These are phyloP conservation scores for Keithomyces neogunnii DNA, from an alignment of 2,329 filamentous ascomycete species.

Conservation along the genomic window DNA sequence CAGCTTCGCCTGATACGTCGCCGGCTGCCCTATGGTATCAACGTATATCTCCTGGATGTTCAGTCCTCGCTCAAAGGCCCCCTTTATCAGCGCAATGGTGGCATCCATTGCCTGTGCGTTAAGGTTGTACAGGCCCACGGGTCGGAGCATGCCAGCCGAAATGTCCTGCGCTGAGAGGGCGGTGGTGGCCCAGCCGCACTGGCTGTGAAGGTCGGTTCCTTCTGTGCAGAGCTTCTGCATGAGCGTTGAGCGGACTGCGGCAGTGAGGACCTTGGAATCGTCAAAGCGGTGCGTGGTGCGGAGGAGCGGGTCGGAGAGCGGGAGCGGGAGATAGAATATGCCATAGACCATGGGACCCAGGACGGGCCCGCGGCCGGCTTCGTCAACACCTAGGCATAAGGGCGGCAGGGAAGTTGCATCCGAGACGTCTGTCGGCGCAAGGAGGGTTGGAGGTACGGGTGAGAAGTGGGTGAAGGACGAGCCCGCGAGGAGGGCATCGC, in stretches of 20 bases:
- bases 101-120: constrained; percentile 95
- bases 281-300: constrained; percentile 78
- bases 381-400: constrained; percentile 82
- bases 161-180: constrained; percentile 81
- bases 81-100: constrained; percentile 72
- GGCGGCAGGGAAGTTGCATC: constrained; percentile 25
- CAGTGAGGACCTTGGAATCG: constrained; percentile 87
- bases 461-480: constrained; percentile 67
- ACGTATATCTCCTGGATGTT: constrained; percentile 87
- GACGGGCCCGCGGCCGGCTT: constrained; percentile 90
- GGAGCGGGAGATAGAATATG: constrained; percentile 66
- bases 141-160: constrained; percentile 65
- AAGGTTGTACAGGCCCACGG: constrained; percentile 67
- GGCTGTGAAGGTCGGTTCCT: constrained; percentile 34
- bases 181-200: constrained; percentile 76
- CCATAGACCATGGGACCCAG: constrained; percentile 72
- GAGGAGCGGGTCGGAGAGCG: constrained; percentile 63
- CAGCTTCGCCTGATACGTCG: constrained; percentile 74
- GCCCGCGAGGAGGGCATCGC: constrained; percentile 48
- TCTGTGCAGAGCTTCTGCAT: constrained; percentile 62
- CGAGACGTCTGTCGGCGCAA: constrained; percentile 26
- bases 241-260: constrained; percentile 66
- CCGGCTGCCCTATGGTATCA: constrained; percentile 83
- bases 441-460: constrained; percentile 53
- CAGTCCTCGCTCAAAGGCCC: constrained; percentile 67